Percentiles rank a stretch among this genome's conserved stretches.
Conservation (phyloP, 441 rosid species). For the Capsella rubella region DNA sequence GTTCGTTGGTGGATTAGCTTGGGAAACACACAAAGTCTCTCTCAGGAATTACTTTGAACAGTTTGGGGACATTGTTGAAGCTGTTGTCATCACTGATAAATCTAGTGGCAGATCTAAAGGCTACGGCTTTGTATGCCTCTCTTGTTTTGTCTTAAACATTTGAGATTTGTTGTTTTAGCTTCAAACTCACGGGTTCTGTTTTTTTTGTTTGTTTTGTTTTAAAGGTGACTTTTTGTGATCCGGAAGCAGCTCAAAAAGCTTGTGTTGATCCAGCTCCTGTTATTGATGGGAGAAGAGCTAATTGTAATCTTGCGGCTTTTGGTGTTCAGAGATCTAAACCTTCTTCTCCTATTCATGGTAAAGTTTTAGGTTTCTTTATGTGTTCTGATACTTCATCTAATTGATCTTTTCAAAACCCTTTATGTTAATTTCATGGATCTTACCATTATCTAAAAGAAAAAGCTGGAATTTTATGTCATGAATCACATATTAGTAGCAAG, state of each 20-base stretch:
- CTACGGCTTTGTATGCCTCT: slow-evolving; percentile 65
- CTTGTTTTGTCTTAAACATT: background rate
- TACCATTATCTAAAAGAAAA: slow-evolving; percentile 11
- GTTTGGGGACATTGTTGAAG: slow-evolving; percentile 81
- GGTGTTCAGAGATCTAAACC: slow-evolving; percentile 97
- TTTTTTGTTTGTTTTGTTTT: background rate
- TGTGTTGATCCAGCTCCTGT: slow-evolving; percentile 93
- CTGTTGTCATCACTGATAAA: slow-evolving; percentile 80
- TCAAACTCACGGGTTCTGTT: slow-evolving; percentile 27
- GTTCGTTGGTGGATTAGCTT: slow-evolving; percentile 81
- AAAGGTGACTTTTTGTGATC: slow-evolving; percentile 91
- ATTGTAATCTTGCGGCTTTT: slow-evolving; percentile 92
- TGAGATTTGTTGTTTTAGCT: background rate
- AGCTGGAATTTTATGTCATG: slow-evolving; percentile 11
- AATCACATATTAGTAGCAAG: background rate
- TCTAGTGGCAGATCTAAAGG: slow-evolving; percentile 86
- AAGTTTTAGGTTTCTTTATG: background rate
- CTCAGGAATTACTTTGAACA: slow-evolving; percentile 77
- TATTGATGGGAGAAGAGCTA: slow-evolving; percentile 96
- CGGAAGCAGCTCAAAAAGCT: slow-evolving; percentile 92
- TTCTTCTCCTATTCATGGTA: slow-evolving; percentile 87
- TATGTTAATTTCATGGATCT: slow-evolving; percentile 40
- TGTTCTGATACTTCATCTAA: background rate
- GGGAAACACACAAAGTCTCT: slow-evolving; percentile 80
- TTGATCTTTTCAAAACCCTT: background rate